phyloP scores from a whole-genome alignment of 148 eudicot genomes.

The Limonium bicolor region DNA sequence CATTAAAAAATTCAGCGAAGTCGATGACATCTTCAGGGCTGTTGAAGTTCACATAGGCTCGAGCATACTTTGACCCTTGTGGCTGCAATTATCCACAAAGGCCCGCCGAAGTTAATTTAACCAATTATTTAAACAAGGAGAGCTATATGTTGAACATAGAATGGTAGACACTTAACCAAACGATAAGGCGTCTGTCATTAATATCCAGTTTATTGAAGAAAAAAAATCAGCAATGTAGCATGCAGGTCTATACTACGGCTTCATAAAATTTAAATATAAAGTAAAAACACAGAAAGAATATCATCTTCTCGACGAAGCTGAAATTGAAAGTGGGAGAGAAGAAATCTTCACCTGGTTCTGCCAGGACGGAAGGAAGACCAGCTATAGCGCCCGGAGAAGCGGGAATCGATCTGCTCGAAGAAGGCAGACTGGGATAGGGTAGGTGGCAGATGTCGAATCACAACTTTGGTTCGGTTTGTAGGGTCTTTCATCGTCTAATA shows the following conservation, averaged over 20 bases:
- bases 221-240: no score
- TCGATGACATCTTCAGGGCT: slow-evolving; percentile 28
- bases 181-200: no score
- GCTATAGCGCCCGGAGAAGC: slow-evolving; percentile 25
- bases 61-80: slow-evolving; percentile 20
- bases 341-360: slow-evolving; percentile 16
- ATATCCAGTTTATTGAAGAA: no score
- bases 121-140: no score
- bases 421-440: slow-evolving; percentile 21
- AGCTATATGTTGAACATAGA: no score
- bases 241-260: no score
- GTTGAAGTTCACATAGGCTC: slow-evolving; percentile 30
- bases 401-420: slow-evolving; percentile 27
- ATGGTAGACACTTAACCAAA: no score
- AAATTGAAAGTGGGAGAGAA: background rate
- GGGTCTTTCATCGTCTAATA: slow-evolving; percentile 39
- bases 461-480: slow-evolving; percentile 28
- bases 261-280: no score
- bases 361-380: slow-evolving; percentile 32
- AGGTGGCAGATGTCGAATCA: slow-evolving; percentile 37
- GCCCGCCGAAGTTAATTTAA: no score
- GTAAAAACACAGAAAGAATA: no score
- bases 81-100: slow-evolving; percentile 9
- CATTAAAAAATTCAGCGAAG: slow-evolving; percentile 31
- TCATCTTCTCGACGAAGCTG: no score